Evolutionary conservation across 805 yeast genomes (phyloP).

Genomic region (Saccharomycopsis capsularis): DNA sequence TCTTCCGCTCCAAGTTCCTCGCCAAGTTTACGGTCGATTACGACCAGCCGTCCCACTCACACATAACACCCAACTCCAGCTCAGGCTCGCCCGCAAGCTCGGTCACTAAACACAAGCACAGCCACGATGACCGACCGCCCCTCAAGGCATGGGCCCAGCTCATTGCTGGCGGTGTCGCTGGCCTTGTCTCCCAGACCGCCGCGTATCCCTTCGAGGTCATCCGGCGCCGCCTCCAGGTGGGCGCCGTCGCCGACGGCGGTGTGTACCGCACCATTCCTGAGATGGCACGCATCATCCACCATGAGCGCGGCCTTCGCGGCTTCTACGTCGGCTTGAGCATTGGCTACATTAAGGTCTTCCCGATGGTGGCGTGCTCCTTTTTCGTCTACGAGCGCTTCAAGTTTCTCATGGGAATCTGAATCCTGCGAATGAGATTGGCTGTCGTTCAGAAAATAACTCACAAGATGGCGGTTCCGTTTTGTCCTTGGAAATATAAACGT

Average conservation of each 20-base stretch:
- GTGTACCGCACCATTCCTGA: constrained; percentile 45
- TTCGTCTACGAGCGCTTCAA: constrained; percentile 89
- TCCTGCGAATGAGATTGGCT: too few relatives aligned
- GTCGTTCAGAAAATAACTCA: too few relatives aligned
- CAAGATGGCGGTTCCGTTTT: too few relatives aligned
- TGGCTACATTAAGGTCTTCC: constrained; percentile 91
- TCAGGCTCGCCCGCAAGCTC: constrained; percentile 22
- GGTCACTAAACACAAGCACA: constrained; percentile 15
- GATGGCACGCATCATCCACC: constrained; percentile 54
- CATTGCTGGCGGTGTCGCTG: constrained; percentile 92
- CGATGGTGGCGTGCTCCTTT: constrained; percentile 96
- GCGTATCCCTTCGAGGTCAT: constrained; percentile 96
- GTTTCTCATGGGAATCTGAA: constrained; percentile 53
- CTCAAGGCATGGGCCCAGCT: constrained; percentile 88
- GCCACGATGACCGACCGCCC: constrained; percentile 43
- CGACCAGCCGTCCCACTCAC: background rate
- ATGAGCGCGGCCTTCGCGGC: constrained; percentile 76
- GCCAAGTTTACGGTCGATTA: constrained; percentile 43
- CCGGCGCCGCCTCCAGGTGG: constrained; percentile 92
- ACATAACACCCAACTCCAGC: constrained; percentile 8
- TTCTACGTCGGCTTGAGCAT: constrained; percentile 91
- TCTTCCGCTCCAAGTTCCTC: constrained; percentile 57
- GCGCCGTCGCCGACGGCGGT: constrained; percentile 61
- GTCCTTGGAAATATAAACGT: too few relatives aligned
- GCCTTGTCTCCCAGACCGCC: constrained; percentile 91